Conservation (phyloP, 1,284 basidiomycete species). For the Melampsora abietis-canadensis region DNA sequence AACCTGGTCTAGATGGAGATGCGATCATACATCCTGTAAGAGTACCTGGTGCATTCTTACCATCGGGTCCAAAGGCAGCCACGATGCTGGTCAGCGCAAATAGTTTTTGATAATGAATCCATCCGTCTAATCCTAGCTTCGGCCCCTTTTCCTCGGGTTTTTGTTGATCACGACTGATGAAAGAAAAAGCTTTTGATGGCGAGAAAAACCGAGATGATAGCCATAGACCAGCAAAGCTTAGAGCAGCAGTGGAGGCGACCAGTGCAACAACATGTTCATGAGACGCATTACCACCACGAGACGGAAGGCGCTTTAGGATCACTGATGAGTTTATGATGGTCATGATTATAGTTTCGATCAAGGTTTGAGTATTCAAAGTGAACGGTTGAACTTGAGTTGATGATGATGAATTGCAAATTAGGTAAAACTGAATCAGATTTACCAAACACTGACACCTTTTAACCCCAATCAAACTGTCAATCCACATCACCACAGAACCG, state of each 20-base stretch:
- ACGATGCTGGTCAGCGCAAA: conserved; percentile 27
- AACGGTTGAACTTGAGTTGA: no score
- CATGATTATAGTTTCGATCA: background rate
- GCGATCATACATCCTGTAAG: conserved; percentile 45
- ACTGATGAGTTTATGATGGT: background rate
- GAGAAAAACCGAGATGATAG: background rate
- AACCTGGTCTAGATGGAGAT: conserved; percentile 41
- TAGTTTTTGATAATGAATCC: background rate
- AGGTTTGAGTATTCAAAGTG: no score
- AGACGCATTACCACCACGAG: background rate
- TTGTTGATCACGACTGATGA: background rate
- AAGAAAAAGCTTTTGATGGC: background rate
- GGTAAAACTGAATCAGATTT: no score
- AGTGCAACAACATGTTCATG: background rate
- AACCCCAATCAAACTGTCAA: no score
- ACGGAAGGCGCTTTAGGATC: background rate
- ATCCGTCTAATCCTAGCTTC: background rate
- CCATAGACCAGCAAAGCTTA: background rate
- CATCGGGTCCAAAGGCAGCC: conserved; percentile 46
- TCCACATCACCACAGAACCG: no score
- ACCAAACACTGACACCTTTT: no score
- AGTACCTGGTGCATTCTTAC: conserved; percentile 43
- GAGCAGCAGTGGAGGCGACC: background rate
- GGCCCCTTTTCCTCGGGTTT: background rate
- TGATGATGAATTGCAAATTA: no score